Base-by-base conservation (phyloP, 345 rosid genomes). In the Pistacia vera region DNA sequence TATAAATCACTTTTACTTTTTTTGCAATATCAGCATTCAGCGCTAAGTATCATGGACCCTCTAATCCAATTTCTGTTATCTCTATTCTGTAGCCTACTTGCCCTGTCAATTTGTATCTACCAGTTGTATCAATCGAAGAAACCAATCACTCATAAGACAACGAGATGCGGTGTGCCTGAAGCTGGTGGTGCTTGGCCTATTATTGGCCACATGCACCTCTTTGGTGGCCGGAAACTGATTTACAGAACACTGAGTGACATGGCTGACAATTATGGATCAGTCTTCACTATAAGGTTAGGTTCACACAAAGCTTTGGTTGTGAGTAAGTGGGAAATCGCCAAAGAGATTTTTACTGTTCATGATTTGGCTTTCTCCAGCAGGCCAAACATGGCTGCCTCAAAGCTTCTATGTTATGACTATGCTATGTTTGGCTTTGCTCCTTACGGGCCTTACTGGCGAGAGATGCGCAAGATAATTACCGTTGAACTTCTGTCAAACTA, bases 211-310 rank as follows among this genome's bases (percentile, higher is more conserved):
- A 57, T 71, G 74, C 74, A 57, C 36, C 49, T 57, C 20, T 13
- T 71, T 38, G 64, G 64, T 12, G 74, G 18, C 52, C 8, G 30
- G 11, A 18, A 71, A 71, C 64, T 71, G 18, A 71, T 35, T 9
- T 85, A 88, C 84, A 70, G 70, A 58, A 65, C 73, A 10, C 74
- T 88, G 13, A 75, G 78, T 38, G 63, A 66, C 38, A 76, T 84
- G 77, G 87, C 88, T 4, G 83, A 86, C 36, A 75, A 86, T 36
- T 80, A 80, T 18, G 91, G 87, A 28, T 81, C 90, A 0, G 63
- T 83, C 36, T 85, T 83, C 72, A 55, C 80, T 72, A 74, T 86
- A 52, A 71, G 73, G 80, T 22, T 84, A 3, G 89, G 91, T 74
- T 30, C 72, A 52, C 76, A 83, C 58, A 62, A 41, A 75, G 63